Evolutionary conservation across 768 basidiomycete genomes (phyloP).

Genomic region (Epithele typhae): DNA sequence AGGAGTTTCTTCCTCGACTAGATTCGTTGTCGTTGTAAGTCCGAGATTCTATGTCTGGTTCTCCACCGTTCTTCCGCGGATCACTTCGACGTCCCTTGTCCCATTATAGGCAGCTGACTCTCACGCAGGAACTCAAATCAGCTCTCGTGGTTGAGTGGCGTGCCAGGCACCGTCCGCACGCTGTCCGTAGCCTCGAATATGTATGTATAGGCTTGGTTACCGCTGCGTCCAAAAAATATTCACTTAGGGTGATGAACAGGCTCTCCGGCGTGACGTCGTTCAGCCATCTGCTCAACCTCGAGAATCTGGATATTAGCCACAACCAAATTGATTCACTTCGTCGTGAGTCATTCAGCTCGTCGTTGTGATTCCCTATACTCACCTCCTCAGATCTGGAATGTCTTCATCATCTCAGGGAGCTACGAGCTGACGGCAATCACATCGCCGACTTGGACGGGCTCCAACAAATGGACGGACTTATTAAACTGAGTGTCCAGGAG

Average conservation of each 20-base stretch:
- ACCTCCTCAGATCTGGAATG: constrained; percentile 66
- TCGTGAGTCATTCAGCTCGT: constrained; percentile 49
- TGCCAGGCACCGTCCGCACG: constrained; percentile 67
- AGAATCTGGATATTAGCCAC: constrained; percentile 84
- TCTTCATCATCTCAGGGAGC: constrained; percentile 80
- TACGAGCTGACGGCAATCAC: constrained; percentile 85
- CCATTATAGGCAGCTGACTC: background rate
- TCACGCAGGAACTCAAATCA: constrained; percentile 61
- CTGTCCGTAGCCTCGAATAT: constrained; percentile 73
- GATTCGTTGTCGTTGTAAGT: constrained; percentile 76
- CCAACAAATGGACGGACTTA: constrained; percentile 72
- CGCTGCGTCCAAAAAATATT: background rate
- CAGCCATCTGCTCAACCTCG: constrained; percentile 79
- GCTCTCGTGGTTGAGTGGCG: constrained; percentile 75
- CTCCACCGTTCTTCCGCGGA: no score
- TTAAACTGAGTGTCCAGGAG: constrained; percentile 76
- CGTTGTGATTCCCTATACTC: background rate
- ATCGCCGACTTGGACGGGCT: constrained; percentile 74
- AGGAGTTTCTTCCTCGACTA: constrained; percentile 86
- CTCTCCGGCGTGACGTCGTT: constrained; percentile 87
- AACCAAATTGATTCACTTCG: constrained; percentile 86
- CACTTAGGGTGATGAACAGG: no score
- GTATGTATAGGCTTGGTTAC: constrained; percentile 40
- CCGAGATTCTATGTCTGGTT: background rate
- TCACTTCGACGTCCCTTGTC: no score